A percentile compares a stretch with the other conserved stretches of the same genome.
phyloP scores from a whole-genome alignment of 1,284 basidiomycete genomes.

The Sphagnurus paluster region DNA sequence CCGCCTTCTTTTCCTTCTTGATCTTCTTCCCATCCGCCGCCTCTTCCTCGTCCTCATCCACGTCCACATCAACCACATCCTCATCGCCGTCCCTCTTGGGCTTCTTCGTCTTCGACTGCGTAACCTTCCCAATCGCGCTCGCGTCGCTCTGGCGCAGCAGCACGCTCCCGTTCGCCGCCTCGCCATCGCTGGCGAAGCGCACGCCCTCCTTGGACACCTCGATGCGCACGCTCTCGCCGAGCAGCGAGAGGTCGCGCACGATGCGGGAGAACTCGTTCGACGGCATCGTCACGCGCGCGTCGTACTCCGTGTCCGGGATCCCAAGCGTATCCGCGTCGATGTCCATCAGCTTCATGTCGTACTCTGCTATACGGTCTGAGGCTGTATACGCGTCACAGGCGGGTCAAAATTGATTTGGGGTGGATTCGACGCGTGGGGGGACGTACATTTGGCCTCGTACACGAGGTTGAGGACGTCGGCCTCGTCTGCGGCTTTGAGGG shows the following conservation, averaged over 20 bases:
- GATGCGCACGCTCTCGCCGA: conserved; percentile 95
- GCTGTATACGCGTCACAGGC: conserved; percentile 46
- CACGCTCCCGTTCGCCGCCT: conserved; percentile 90
- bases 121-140: conserved; percentile 23
- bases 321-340: conserved; percentile 96
- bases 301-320: conserved; percentile 99
- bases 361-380: conserved; percentile 94
- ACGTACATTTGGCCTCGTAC: conserved; percentile 89
- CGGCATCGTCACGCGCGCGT: conserved; percentile 89
- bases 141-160: conserved; percentile 72
- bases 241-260: conserved; percentile 88
- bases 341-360: conserved; percentile 99
- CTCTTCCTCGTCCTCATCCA: conserved; percentile 48
- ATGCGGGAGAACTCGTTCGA: conserved; percentile 90
- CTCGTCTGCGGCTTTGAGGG: conserved; percentile 90
- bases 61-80: conserved; percentile 41
- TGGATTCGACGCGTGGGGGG: too few species aligned
- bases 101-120: conserved; percentile 32
- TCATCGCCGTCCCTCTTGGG: conserved; percentile 41
- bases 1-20: conserved; percentile 48
- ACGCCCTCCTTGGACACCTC: conserved; percentile 97
- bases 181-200: conserved; percentile 91
- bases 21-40: conserved; percentile 44
- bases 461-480: conserved; percentile 88
- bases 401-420: too few species aligned